Evolutionary conservation across 2,329 filamentous ascomycete genomes (phyloP), one percentile per base, ranked within the genome.

Genomic region (Akanthomyces lecanii): DNA sequence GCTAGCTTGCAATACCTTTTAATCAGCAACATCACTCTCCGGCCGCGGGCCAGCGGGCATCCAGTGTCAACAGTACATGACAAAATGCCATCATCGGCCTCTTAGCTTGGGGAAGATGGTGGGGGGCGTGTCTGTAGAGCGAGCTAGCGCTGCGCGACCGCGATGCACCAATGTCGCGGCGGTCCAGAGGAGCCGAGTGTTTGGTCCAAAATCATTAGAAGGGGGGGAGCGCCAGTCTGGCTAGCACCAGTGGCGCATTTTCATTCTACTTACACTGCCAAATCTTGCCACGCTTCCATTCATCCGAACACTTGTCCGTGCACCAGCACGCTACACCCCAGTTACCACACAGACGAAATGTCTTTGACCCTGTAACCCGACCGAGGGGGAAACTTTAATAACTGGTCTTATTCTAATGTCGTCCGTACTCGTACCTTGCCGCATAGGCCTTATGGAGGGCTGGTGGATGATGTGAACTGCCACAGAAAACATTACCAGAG

Each of bases 231-330:
- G 28, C 40, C 38, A 36, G 6, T 36, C 33, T 10, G 33, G 8
- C 36, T 38, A 40, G 38, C 38, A 40, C 58, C 47, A 25, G 25
- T 18, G 1, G 7, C 25, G 6, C 11, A 45, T 21, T 53, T 53
- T n/a, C 40, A 23, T 7, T 36, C 33, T 6, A 40, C 28, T 4
- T 40, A 16, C 30, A 53, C 8, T 4, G 10, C 28, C 50, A 18
- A 38, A 21, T 50, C 42, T 45, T 16, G 25, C 47, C 33, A 28
- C 28, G 7, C 52, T 55, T 54, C 59, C 59, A 16, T 61, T 61
- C 59, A 61, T 54, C 59, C 59, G 59, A 54, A 61, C 59, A 30
- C 30, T 53, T 44, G 58, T 44, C 48, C n/a, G 56, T 51, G 45
- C 45, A 51, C 36, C 36, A 28, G 25, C 40, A 47, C 54, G 42